Percentiles rank a stretch among this genome's conserved stretches.
These are phyloP conservation scores for Tylopilus sp. DNA, from an alignment of 768 basidiomycete species.

Conservation along the genomic window DNA sequence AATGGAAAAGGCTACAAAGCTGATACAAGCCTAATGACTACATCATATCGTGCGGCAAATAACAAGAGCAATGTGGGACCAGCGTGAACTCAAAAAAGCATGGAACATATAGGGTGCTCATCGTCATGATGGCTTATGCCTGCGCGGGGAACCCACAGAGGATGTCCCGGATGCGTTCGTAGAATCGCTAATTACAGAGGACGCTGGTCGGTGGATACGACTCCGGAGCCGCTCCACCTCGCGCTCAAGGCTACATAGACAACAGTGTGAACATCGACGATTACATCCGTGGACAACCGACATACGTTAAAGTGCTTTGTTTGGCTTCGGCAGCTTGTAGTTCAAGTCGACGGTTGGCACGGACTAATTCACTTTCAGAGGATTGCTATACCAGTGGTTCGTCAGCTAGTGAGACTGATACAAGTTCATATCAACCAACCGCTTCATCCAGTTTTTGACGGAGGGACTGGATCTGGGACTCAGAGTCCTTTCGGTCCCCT, in stretches of 20 bases:
- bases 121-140: conserved; percentile 19
- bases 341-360: conserved; percentile 72
- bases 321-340: conserved; percentile 72
- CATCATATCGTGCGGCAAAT: conserved; percentile 7
- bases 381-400: conserved; percentile 56
- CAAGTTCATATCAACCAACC: conserved; percentile 40
- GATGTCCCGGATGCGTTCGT: conserved; percentile 19
- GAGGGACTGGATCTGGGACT: conserved; percentile 53
- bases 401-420: neutral
- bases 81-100: neutral
- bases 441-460: conserved; percentile 57
- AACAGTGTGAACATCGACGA: conserved; percentile 1
- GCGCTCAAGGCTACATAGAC: conserved; percentile 48
- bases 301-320: conserved; percentile 66
- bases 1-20: conserved; percentile 14
- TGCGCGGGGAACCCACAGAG: conserved; percentile 30
- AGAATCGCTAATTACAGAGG: conserved; percentile 31
- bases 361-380: conserved; percentile 60
- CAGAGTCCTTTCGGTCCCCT: conserved; percentile 60
- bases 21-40: conserved; percentile 21
- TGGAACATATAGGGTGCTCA: neutral
- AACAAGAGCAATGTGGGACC: neutral
- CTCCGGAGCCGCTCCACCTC: conserved; percentile 69
- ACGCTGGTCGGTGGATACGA: conserved; percentile 57
- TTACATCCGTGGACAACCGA: conserved; percentile 1